Evolutionary conservation across 2,329 filamentous ascomycete species (phyloP), one percentile per base, ranked within the genome.

Genomic region (Botrytis elliptica): DNA sequence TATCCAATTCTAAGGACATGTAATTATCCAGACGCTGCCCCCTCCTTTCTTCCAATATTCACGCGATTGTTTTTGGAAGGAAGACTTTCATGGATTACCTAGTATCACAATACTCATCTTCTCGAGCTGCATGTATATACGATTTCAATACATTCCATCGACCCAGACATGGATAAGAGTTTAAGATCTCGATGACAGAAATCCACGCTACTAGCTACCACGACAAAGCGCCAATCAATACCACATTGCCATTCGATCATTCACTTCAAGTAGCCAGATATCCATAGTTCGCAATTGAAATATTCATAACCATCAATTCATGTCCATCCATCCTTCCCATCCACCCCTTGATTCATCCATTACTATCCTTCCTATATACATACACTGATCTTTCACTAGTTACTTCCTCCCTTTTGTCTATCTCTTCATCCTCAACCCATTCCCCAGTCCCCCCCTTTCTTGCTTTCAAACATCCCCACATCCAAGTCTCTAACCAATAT

Each of bases 321-420:
- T 68, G 36, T 55, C 33, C 25, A 22, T 67, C 44, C 64, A 38
- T 66, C 46, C 33, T 16, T 52, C 14, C 64, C 20, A 67, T 57
- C 49, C 49, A 33, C 40, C 49, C 49, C 22, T 68, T 33, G 25
- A 16, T 62, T n/a, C 59, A 29, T 68, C 66, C 66, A 68, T 68
- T 57, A 68, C 25, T 42, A 68, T 68, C 49, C 66, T 57, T 57
- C 36, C n/a, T 68, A 57, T 68, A 42, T 68, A 68, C 66, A 68
- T 57, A 33, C 36, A 68, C 36, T 42, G 29, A 42, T 33, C 18
- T 42, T 33, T 40, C 38, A 57, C 49, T 42, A 25, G 18, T 57
- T 57, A 16, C 20, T 22, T 8, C 63, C 29, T 65, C 10, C 42
- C 49, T 57, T 33, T 40, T 40, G n/a, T 62, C 40, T n/a, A 40